phyloP scores from a whole-genome alignment of 2,329 filamentous ascomycete species.

The Periconia sp. region DNA sequence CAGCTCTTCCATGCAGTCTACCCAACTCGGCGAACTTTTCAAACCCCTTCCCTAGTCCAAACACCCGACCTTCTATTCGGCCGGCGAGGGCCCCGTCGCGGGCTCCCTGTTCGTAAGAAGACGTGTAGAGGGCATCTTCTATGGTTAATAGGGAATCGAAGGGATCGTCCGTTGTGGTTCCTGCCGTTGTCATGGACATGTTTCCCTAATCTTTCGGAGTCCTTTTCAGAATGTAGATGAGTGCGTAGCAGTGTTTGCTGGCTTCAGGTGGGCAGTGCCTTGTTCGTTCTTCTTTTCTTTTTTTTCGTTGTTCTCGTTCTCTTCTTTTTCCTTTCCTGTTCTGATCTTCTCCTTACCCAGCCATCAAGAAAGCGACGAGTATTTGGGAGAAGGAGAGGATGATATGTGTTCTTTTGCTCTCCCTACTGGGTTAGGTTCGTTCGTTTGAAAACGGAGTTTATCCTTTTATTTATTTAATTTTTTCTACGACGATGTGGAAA shows the following conservation, averaged over 20 bases:
- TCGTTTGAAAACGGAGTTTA: too few relatives aligned
- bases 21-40: constrained; percentile 88
- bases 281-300: neutral
- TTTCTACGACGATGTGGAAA: neutral
- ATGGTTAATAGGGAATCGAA: constrained; percentile 61
- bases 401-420: too few relatives aligned
- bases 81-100: constrained; percentile 77
- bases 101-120: constrained; percentile 76
- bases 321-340: neutral
- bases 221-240: neutral
- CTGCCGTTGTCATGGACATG: neutral
- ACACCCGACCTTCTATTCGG: constrained; percentile 82
- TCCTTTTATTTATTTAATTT: neutral
- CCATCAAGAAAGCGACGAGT: too few relatives aligned
- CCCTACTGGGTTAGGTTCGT: too few relatives aligned
- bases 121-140: constrained; percentile 73
- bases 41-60: constrained; percentile 90
- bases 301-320: neutral
- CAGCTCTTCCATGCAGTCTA: constrained; percentile 72
- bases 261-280: too few relatives aligned
- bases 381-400: too few relatives aligned
- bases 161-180: constrained; percentile 39
- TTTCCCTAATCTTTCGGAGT: neutral
- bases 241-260: too few relatives aligned
- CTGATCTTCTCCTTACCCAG: too few relatives aligned